Percentiles rank a stretch among this genome's conserved stretches.
phyloP scores from a whole-genome alignment of 2,329 filamentous ascomycete genomes.

The Talaromyces albobiverticillius region DNA sequence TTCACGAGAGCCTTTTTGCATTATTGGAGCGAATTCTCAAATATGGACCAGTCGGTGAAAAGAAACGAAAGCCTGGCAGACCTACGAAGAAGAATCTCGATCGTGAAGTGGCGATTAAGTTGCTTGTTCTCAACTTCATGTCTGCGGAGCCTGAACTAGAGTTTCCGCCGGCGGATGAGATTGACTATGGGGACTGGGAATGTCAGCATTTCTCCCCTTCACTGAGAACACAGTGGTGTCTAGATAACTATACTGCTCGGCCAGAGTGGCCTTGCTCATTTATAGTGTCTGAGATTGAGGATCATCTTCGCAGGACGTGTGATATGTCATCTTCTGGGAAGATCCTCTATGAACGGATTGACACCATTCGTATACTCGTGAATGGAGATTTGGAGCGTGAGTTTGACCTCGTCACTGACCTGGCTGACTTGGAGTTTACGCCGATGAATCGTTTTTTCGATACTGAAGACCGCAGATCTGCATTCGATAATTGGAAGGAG shows the following conservation, averaged over 20 bases:
- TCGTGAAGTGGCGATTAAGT: too few species aligned
- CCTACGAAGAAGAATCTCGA: background rate
- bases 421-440: background rate
- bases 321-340: background rate
- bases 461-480: background rate
- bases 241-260: background rate
- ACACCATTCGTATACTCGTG: background rate
- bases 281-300: background rate
- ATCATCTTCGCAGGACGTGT: background rate
- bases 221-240: background rate
- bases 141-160: background rate
- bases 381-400: background rate
- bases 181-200: background rate
- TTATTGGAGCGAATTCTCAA: background rate
- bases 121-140: background rate
- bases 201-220: background rate
- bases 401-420: background rate
- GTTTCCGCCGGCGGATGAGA: background rate
- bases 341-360: background rate
- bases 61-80: too few species aligned
- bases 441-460: background rate
- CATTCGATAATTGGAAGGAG: conserved; percentile 3
- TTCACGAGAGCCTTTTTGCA: background rate
- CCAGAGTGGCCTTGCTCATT: background rate
- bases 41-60: background rate